Conservation (phyloP, 163 green algal species). For the Coccomyxa subellipsoidea region DNA sequence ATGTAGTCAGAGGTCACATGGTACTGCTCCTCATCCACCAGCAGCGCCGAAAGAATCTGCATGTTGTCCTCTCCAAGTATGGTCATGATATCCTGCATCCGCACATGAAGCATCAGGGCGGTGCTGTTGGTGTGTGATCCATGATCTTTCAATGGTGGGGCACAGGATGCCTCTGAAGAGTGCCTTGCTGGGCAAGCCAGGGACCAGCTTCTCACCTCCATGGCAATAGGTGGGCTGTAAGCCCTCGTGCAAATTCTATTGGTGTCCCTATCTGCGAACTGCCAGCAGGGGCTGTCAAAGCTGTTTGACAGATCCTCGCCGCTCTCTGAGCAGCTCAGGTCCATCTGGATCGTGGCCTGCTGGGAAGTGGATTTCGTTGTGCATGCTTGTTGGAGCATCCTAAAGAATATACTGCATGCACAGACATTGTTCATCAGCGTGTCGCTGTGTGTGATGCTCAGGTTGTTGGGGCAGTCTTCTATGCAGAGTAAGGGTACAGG, state of each 20-base stretch:
- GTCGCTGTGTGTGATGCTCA: too few species aligned
- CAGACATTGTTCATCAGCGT: too few species aligned
- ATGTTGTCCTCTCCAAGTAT: neutral
- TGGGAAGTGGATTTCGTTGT: neutral
- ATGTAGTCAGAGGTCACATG: neutral
- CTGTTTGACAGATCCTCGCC: neutral
- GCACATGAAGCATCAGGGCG: neutral
- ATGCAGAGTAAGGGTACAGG: too few species aligned
- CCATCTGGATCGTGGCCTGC: neutral
- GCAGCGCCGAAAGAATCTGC: neutral
- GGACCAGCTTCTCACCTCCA: too few species aligned
- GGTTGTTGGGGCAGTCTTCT: too few species aligned
- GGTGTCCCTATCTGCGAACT: neutral
- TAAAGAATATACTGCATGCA: neutral
- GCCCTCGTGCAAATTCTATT: neutral
- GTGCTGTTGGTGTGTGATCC: neutral
- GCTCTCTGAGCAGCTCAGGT: slow-evolving; percentile 6
- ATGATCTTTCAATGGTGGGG: neutral
- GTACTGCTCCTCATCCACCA: neutral
- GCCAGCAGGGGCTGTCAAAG: slow-evolving; percentile 5
- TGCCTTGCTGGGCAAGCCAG: too few species aligned
- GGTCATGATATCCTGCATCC: neutral
- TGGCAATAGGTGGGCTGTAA: neutral
- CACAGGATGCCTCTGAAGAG: too few species aligned
- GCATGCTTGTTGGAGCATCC: neutral